Base-by-base conservation (phyloP, 202 grass and related monocot species). In the Musa balbisiana region DNA sequence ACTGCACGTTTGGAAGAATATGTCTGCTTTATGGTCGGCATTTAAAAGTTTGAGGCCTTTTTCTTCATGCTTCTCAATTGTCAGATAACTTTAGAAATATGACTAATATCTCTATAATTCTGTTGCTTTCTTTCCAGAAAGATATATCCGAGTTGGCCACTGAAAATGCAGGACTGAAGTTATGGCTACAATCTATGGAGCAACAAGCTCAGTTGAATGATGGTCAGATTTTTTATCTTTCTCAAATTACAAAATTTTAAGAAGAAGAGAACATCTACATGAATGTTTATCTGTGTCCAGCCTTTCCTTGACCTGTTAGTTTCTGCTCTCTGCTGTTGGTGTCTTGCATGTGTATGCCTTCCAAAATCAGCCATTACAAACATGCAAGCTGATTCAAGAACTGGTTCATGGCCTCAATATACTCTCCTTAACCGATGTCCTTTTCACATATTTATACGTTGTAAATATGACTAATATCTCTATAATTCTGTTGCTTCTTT, bases 131-230 rank as follows among this genome's bases (percentile, higher is more conserved):
- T 21, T 84, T 79, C 67, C 89, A 97, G 94, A 97, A 91, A 87
- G 94, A 97, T 79, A 97, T 91, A 69, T 93, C 86, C 60, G 90
- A 88, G 74, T 83, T 97, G 84, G 93, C 94, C 73, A 23, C 86
- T 89, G 94, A 97, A 91, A 97, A 97, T 91, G 85, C 86, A 80
- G 94, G 93, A 71, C 88, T 97, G 62, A 97, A 97, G 80, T 87
- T 98, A 91, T 86, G 94, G 85, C 84, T 98, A 82, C 94, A 98
- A 81, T 87, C 88, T 54, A 98, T 98, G 87, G 91, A 98, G 62
- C 94, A 98, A 77, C 94, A 98, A 80, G 94, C 94, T 77, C 94
- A 98, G 81, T 73, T 98, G 62, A 84, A 88, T 60, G 94, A 98
- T 85, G 91, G 91, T 98, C 74, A 81, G 74, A 69, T 62, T 70